Base-by-base conservation (phyloP, 805 yeast genomes). In the Dipodascopsis tothii region DNA sequence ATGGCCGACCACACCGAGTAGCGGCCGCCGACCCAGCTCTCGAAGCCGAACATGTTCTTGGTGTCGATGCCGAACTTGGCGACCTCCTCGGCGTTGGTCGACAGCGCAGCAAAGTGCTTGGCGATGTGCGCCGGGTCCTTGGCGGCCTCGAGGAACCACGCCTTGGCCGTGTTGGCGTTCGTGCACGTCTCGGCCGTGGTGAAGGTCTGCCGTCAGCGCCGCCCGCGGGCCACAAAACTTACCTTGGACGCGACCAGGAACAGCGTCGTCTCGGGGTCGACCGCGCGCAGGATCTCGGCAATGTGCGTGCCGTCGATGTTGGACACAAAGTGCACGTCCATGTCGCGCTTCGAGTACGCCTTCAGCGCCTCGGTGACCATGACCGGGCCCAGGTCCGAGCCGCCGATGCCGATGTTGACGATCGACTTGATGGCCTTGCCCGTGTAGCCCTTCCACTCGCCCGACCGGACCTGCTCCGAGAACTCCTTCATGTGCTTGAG, bases 1-100 rank as follows among this genome's bases (percentile, higher is more conserved):
- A 92, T 92, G 52, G 98, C 94, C 35, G 95, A 84, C 99, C 99
- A 92, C 51, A 92, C 98, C n/a, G 98, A 92, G 80, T 92, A 92
- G 70, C 99, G 83, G 64, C 99, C 99, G 63, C 99, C 99, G 54
- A 92, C 99, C 98, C 98, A 92, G 71, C 72, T 81, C 67, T 88
- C 96, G 61, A 92, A 92, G 53, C 94, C 97, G 69, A 92, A 92
- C 99, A 92, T 92, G 75, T 92, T 92, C 66, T 79, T 82, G 64
- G 96, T 79, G 72, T 92, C 97, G 57, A 92, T 92, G 62, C 99
- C 99, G 60, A 92, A 92, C 71, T 85, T 84, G 60, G 81, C 74
- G 53, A 92, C 99, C 68, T 84, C 96, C 41, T 68, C 69, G 50
- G 85, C 94, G 67, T 92, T 92, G 52, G 98, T 92, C 51, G 95